A percentile compares a stretch with the other conserved stretches of the same genome.
Evolutionary conservation across 2,329 filamentous ascomycete species (phyloP).

Genomic region (Colletotrichum sp.): DNA sequence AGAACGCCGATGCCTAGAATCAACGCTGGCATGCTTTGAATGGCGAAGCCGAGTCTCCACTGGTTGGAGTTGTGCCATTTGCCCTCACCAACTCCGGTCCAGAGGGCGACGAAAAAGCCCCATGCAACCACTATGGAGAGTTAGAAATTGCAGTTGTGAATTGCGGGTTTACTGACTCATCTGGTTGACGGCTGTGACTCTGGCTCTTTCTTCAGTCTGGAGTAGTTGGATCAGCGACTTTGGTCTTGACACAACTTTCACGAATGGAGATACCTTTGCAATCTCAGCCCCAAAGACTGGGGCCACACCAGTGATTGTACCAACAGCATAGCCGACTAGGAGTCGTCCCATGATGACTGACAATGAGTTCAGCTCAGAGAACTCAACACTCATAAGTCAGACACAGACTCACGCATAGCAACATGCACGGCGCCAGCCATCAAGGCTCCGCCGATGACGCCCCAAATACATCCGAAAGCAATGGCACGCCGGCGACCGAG

Average conservation of each 20-base stretch:
- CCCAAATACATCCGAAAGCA: conserved; percentile 43
- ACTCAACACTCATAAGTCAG: not conserved
- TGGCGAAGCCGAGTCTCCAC: conserved; percentile 43
- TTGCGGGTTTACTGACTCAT: conserved; percentile 35
- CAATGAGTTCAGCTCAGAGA: not conserved
- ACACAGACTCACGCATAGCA: conserved; percentile 36
- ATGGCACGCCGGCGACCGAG: conserved; percentile 43
- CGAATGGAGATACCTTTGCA: conserved; percentile 34
- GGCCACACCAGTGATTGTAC: conserved; percentile 44
- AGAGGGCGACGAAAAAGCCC: conserved; percentile 44
- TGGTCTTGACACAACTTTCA: not conserved
- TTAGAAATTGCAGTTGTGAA: not conserved
- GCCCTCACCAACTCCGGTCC: conserved; percentile 43
- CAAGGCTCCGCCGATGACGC: conserved; percentile 39
- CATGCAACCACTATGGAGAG: conserved; percentile 39
- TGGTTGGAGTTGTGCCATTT: conserved; percentile 42
- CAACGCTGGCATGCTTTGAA: conserved; percentile 38
- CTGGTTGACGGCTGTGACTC: conserved; percentile 43
- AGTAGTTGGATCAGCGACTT: not conserved
- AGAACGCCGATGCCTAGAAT: conserved; percentile 37
- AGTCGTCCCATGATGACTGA: conserved; percentile 42
- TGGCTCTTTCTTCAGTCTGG: conserved; percentile 40
- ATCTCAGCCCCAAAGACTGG: conserved; percentile 46
- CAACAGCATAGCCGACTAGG: conserved; percentile 41
- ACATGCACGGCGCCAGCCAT: conserved; percentile 46